Conservation (phyloP, 805 yeast genomes). For the Cyberlindnera galapagoensis region DNA sequence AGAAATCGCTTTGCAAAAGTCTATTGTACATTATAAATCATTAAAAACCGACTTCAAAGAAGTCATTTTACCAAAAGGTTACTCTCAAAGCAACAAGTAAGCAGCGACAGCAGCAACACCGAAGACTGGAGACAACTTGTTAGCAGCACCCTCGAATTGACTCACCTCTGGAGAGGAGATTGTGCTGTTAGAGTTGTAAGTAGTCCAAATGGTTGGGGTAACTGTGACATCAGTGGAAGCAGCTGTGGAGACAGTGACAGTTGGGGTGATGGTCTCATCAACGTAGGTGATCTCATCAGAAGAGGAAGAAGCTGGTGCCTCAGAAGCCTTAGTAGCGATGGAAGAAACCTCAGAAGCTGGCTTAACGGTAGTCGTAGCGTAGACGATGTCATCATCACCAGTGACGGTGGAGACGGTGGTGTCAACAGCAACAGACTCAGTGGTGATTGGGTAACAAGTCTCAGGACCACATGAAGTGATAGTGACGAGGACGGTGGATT, state of each 20-base stretch:
- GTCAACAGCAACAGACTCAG: conserved; percentile 16
- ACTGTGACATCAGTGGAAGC: conserved; percentile 35
- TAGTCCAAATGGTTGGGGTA: conserved; percentile 32
- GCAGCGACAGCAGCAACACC: conserved; percentile 26
- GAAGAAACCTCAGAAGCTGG: conserved; percentile 4
- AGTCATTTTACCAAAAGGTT: too few species aligned
- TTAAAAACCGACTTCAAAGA: too few species aligned
- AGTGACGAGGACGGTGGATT: conserved; percentile 18
- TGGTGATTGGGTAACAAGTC: conserved; percentile 18
- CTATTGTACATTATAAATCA: conserved; percentile 7
- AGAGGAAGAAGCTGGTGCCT: conserved; percentile 29
- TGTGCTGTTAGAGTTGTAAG: conserved; percentile 21
- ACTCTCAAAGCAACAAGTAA: conserved; percentile 21
- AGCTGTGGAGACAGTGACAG: conserved; percentile 32
- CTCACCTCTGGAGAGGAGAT: conserved; percentile 11
- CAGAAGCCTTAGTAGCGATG: conserved; percentile 1
- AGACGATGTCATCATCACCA: conserved; percentile 15
- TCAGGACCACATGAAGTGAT: conserved; percentile 24
- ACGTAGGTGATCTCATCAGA: conserved; percentile 36
- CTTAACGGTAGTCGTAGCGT: conserved; percentile 16
- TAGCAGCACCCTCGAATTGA: conserved; percentile 21
- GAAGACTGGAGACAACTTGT: conserved; percentile 16
- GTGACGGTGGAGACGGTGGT: conserved; percentile 19
- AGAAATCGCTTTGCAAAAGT: conserved; percentile 1
- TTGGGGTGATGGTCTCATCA: conserved; percentile 30